A percentile compares a stretch with the other conserved stretches of the same genome.
These are phyloP conservation scores for Myriosclerotinia scirpicola DNA, from an alignment of 2,329 filamentous ascomycete genomes.

Conservation along the genomic window DNA sequence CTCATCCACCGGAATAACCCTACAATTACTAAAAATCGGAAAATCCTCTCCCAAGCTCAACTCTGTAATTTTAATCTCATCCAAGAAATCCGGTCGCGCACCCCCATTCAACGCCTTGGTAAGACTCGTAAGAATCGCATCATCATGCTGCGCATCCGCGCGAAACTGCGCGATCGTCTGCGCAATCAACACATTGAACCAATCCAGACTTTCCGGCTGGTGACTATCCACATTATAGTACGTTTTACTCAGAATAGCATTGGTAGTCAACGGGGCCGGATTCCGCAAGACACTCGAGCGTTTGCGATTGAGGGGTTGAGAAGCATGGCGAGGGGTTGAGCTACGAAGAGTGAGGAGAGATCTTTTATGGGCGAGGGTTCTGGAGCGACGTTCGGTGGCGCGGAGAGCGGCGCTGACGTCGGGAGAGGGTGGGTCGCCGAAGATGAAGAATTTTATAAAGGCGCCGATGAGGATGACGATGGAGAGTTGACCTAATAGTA, in stretches of 20 bases:
- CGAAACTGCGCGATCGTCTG: conserved; percentile 96
- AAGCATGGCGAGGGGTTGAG: conserved; percentile 39
- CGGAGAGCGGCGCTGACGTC: conserved; percentile 76
- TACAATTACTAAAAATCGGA: conserved; percentile 97
- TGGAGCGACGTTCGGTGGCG: conserved; percentile 70
- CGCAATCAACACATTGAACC: conserved; percentile 97
- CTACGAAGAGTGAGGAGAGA: conserved; percentile 65
- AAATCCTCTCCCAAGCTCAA: conserved; percentile 95
- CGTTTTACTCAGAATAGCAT: conserved; percentile 90
- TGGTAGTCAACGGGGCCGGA: conserved; percentile 78
- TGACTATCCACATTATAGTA: conserved; percentile 97
- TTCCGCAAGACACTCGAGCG: conserved; percentile 72
- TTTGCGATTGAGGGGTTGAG: conserved; percentile 56
- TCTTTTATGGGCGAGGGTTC: conserved; percentile 73
- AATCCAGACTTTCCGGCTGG: conserved; percentile 94
- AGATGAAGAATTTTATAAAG: conserved; percentile 99
- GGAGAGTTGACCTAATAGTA: conserved; percentile 89
- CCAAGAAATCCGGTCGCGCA: conserved; percentile 84
- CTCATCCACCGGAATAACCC: conserved; percentile 87
- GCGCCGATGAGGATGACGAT: conserved; percentile 87
- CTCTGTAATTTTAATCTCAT: conserved; percentile 91
- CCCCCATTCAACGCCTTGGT: conserved; percentile 85
- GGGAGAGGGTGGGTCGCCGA: conserved; percentile 85
- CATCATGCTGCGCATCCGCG: conserved; percentile 87
- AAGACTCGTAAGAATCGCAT: conserved; percentile 82